Percentiles rank a stretch among this genome's conserved stretches.
Conservation (phyloP, 2,329 filamentous ascomycete species). For the Cercospora nicotianae region DNA sequence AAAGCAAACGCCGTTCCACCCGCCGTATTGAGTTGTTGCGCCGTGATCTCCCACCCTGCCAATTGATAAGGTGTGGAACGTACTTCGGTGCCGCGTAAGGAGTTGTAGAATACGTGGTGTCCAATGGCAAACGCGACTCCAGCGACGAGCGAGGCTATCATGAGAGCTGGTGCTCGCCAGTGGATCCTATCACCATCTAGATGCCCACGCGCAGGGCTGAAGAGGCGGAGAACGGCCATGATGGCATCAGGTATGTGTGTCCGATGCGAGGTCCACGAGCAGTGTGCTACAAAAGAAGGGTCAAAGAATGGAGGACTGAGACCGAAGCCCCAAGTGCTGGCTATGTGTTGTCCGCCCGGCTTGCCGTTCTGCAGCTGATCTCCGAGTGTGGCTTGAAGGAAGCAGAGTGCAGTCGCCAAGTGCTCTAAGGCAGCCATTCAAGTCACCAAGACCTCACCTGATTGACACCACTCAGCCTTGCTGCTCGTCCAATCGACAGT, state of each 20-base stretch:
- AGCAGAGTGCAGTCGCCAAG: background rate
- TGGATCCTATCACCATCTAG: background rate
- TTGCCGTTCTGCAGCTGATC: background rate
- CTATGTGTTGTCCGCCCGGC: too few species aligned
- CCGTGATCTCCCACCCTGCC: background rate
- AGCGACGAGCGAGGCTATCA: background rate
- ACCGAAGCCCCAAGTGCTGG: too few species aligned
- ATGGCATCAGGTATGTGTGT: too few species aligned
- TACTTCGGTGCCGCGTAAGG: background rate
- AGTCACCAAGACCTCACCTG: background rate
- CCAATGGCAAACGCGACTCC: background rate
- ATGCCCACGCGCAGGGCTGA: background rate
- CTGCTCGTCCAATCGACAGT: too few species aligned
- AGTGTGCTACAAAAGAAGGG: too few species aligned
- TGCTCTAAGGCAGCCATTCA: background rate
- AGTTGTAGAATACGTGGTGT: background rate
- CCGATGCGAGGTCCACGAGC: too few species aligned
- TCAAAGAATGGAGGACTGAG: too few species aligned
- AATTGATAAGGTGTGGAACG: background rate
- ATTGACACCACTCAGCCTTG: too few species aligned
- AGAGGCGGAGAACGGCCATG: background rate
- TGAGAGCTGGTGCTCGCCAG: background rate
- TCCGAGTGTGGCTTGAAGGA: background rate
- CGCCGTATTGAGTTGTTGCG: background rate
- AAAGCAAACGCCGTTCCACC: background rate